phyloP scores from a whole-genome alignment of 495 filamentous ascomycete species.

The Aspergillus nidulans region DNA sequence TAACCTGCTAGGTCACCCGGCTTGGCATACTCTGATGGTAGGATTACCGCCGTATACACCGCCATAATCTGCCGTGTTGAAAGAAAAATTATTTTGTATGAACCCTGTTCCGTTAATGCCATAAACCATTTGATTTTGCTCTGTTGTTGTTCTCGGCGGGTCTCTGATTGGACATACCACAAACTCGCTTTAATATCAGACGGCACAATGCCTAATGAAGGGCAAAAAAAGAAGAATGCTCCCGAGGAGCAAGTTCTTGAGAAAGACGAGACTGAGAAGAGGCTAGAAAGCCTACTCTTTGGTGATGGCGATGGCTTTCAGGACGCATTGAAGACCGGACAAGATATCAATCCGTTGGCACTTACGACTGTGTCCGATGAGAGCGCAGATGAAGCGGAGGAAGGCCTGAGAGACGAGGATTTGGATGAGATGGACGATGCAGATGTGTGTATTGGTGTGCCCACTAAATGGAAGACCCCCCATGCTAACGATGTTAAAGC shows the following conservation, averaged over 20 bases:
- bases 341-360: slow-evolving; percentile 30
- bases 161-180: too few species aligned
- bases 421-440: slow-evolving; percentile 55
- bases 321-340: slow-evolving; percentile 54
- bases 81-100: slow-evolving; percentile 27
- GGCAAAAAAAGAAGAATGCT: slow-evolving; percentile 30
- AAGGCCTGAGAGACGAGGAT: slow-evolving; percentile 24
- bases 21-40: too few species aligned
- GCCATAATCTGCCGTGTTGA: slow-evolving; percentile 20
- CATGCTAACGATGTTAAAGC: slow-evolving; percentile 31
- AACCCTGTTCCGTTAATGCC: not conserved
- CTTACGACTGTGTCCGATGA: slow-evolving; percentile 32
- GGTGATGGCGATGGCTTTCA: slow-evolving; percentile 79
- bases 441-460: slow-evolving; percentile 45
- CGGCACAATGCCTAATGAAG: slow-evolving; percentile 28
- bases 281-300: slow-evolving; percentile 80
- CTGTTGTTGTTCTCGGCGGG: not conserved
- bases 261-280: slow-evolving; percentile 76
- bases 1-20: too few species aligned
- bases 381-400: slow-evolving; percentile 27
- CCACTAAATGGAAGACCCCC: slow-evolving; percentile 11
- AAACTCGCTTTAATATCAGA: not conserved
- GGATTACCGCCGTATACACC: slow-evolving; percentile 19
- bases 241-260: slow-evolving; percentile 48
- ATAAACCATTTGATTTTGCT: not conserved